These are phyloP conservation scores for Phytophthora crassamura DNA, from an alignment of 352 stramenopile species.

Conservation along the genomic window DNA sequence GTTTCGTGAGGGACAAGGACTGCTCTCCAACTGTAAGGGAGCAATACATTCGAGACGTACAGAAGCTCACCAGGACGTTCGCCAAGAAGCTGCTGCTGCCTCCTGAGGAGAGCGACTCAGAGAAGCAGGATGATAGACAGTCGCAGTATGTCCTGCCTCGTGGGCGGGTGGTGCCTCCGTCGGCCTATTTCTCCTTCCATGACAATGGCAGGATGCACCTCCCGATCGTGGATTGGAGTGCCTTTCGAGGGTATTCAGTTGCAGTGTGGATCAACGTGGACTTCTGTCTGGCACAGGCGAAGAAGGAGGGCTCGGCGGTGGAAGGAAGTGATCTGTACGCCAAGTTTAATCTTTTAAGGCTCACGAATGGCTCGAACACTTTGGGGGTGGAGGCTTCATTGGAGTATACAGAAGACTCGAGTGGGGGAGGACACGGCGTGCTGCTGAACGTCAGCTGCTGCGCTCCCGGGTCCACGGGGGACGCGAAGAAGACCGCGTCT, in stretches of 20 bases:
- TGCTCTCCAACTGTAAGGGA: constrained; percentile 26
- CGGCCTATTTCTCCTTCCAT: constrained; percentile 71
- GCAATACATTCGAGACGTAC: constrained; percentile 39
- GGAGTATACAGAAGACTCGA: constrained; percentile 49
- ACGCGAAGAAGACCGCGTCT: constrained; percentile 38
- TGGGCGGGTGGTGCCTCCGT: constrained; percentile 47
- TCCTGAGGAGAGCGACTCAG: constrained; percentile 13
- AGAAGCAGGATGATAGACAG: constrained; percentile 25
- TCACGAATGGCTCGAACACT: constrained; percentile 72
- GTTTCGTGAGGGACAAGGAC: constrained; percentile 36
- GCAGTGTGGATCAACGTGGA: constrained; percentile 77
- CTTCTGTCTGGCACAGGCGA: constrained; percentile 33
- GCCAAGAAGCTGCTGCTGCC: constrained; percentile 43
- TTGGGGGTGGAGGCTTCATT: constrained; percentile 76
- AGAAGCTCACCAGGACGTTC: constrained; percentile 42
- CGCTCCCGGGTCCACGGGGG: constrained; percentile 34
- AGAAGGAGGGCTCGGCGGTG: constrained; percentile 15
- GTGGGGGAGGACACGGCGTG: constrained; percentile 27
- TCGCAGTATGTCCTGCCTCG: constrained; percentile 47
- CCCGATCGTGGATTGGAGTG: constrained; percentile 78
- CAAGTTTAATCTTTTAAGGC: constrained; percentile 78
- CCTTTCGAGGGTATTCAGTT: constrained; percentile 83
- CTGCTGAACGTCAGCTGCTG: constrained; percentile 67
- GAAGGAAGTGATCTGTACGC: constrained; percentile 27
- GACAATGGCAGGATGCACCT: constrained; percentile 75